These are phyloP conservation scores for Aspergillus proliferans DNA, from an alignment of 2,329 filamentous ascomycete species.

Conservation along the genomic window DNA sequence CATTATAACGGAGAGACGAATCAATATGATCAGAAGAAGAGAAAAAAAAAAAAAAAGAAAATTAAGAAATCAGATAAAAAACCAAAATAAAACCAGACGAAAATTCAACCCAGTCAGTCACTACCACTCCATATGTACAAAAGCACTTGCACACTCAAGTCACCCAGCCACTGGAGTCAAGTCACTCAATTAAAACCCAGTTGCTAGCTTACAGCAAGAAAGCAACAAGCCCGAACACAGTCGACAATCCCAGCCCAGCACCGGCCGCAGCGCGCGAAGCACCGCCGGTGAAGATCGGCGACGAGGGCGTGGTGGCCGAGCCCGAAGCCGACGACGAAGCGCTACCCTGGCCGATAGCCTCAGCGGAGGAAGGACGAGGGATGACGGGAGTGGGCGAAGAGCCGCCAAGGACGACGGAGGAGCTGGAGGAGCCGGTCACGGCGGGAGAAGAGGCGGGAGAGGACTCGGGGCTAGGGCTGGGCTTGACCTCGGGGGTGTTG, in stretches of 20 bases:
- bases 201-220: conserved; percentile 36
- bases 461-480: conserved; percentile 3
- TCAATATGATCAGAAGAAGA: no score
- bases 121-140: no score
- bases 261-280: conserved; percentile 44
- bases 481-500: conserved; percentile 1
- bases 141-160: conserved; percentile 18
- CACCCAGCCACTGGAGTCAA: conserved; percentile 11
- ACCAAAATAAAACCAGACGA: conserved; percentile 55
- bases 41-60: background rate
- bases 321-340: conserved; percentile 13
- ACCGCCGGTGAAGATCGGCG: conserved; percentile 44
- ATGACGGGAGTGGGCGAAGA: conserved; percentile 8
- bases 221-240: conserved; percentile 48
- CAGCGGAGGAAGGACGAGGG: conserved; percentile 10
- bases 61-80: conserved; percentile 60
- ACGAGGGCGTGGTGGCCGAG: conserved; percentile 20
- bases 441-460: conserved; percentile 14
- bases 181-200: conserved; percentile 1
- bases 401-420: conserved; percentile 10
- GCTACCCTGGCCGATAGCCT: background rate
- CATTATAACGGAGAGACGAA: no score
- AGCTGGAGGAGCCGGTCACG: conserved; percentile 12
- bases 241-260: conserved; percentile 47
- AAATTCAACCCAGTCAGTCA: conserved; percentile 78